Evolutionary conservation across 106 monocot species (phyloP).

Genomic region (Dendrobium catenatum): DNA sequence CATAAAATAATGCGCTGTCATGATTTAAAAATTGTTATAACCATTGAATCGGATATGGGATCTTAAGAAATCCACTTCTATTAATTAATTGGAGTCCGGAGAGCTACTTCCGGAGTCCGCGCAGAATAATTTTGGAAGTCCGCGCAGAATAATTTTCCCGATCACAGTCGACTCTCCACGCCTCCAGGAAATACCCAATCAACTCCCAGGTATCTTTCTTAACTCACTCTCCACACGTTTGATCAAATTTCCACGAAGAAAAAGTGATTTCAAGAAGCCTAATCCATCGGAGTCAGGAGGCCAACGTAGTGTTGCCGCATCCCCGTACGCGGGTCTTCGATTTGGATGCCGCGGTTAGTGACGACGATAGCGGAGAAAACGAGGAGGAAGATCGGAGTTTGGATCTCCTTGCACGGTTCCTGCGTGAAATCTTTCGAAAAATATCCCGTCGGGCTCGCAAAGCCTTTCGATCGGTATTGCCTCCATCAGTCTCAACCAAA

Average conservation of each 20-base stretch:
- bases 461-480: conserved; percentile 74
- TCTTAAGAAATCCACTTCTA: no score
- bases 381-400: conserved; percentile 43
- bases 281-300: conserved; percentile 19
- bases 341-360: conserved; percentile 32
- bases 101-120: no score
- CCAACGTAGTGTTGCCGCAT: conserved; percentile 46
- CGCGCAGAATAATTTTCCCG: background rate
- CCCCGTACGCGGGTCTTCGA: conserved; percentile 44
- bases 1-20: no score
- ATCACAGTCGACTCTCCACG: conserved; percentile 13
- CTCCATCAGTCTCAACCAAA: conserved; percentile 54
- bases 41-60: no score
- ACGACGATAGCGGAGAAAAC: conserved; percentile 59
- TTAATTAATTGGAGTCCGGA: no score
- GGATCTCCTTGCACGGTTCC: conserved; percentile 66
- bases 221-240: background rate
- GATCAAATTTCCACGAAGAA: background rate
- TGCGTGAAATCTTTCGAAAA: conserved; percentile 60
- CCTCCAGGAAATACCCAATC: conserved; percentile 24
- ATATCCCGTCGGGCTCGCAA: conserved; percentile 58
- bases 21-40: no score
- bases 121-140: no score
- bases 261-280: background rate
- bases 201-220: conserved; percentile 14